Evolutionary conservation across 1,284 basidiomycete species (phyloP).

Genomic region (Entoloma clypeatum): DNA sequence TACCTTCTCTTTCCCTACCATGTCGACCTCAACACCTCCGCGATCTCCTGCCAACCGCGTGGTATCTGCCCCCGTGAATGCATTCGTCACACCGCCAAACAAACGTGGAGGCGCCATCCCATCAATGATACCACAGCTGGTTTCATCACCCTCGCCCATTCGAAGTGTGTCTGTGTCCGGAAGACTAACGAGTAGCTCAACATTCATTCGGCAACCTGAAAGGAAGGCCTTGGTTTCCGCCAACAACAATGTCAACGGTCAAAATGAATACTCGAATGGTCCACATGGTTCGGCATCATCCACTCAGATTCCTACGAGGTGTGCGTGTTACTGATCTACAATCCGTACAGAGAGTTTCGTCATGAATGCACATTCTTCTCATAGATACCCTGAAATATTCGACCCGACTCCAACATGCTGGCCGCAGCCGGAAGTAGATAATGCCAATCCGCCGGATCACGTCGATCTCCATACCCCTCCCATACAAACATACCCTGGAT

Average conservation of each 20-base stretch:
- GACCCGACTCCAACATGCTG: conserved; percentile 18
- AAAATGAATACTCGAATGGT: conserved; percentile 25
- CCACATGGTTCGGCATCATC: conserved; percentile 58
- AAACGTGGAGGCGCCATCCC: conserved; percentile 44
- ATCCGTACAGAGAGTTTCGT: conserved; percentile 34
- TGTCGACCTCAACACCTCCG: conserved; percentile 24
- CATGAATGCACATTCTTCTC: conserved; percentile 34
- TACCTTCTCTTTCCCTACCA: conserved; percentile 20
- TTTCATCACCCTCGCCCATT: conserved; percentile 38
- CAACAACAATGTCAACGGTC: conserved; percentile 16
- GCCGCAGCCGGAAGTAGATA: conserved; percentile 34
- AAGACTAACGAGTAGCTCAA: conserved; percentile 33
- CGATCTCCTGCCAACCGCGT: conserved; percentile 17
- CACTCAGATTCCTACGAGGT: conserved; percentile 41
- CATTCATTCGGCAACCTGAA: conserved; percentile 52
- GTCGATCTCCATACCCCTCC: conserved; percentile 21
- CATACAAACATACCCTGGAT: conserved; percentile 18
- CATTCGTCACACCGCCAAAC: conserved; percentile 41
- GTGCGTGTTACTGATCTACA: conserved; percentile 54
- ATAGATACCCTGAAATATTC: conserved; percentile 31
- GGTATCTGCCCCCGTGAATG: conserved; percentile 20
- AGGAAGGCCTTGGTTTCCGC: conserved; percentile 33
- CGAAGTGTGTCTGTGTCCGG: conserved; percentile 22
- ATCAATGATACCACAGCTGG: conserved; percentile 51
- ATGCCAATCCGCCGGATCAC: conserved; percentile 28